Percentiles rank a stretch among this genome's conserved stretches.
These are phyloP conservation scores for Herpetospermum pedunculosum DNA, from an alignment of 306 rosid genomes.

Conservation along the genomic window DNA sequence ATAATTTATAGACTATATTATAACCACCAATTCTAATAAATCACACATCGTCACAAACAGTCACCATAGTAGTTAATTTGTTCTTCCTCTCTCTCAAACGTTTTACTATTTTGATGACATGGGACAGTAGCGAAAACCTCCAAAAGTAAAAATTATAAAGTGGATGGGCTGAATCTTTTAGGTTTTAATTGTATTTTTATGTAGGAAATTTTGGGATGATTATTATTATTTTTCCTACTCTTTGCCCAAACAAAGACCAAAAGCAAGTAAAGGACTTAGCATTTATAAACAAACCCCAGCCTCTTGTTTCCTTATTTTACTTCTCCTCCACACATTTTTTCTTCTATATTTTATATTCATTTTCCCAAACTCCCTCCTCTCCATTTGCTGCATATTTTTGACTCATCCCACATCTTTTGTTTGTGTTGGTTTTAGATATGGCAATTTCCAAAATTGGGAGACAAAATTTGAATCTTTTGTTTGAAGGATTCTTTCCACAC, in stretches of 20 bases:
- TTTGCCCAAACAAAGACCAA: background rate
- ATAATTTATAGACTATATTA: no score
- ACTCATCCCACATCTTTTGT: background rate
- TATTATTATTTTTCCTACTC: no score
- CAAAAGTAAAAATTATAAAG: background rate
- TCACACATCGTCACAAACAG: no score
- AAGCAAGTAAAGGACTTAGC: background rate
- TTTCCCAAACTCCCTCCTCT: background rate
- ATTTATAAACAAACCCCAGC: background rate
- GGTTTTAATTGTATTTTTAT: background rate
- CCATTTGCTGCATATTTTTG: background rate
- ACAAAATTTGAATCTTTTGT: background rate
- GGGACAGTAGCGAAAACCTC: background rate
- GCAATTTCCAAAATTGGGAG: background rate
- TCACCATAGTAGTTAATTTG: no score
- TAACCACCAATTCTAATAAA: no score
- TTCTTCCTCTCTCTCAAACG: no score
- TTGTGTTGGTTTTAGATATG: background rate
- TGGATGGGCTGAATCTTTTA: background rate
- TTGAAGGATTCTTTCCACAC: background rate
- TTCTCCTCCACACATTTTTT: conserved; percentile 4
- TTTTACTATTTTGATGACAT: conserved; percentile 1
- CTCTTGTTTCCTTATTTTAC: background rate
- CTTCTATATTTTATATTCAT: background rate
- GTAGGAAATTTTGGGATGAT: background rate